Evolutionary conservation across 2,329 filamentous ascomycete genomes (phyloP).

Genomic region (Ascochyta lentis): DNA sequence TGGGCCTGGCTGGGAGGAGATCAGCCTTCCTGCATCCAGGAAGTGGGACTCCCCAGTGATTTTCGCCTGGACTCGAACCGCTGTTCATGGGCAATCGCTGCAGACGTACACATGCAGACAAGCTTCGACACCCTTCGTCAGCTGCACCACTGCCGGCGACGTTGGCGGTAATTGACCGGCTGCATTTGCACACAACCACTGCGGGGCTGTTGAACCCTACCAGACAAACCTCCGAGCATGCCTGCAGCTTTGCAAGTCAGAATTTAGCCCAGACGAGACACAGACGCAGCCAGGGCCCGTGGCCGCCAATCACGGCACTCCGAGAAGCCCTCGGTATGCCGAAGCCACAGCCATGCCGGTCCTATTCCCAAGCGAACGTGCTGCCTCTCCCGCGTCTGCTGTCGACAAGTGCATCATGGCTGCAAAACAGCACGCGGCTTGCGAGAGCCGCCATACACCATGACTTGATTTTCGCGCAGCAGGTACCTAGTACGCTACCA

Average conservation of each 20-base stretch:
- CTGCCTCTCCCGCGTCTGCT: slow-evolving; percentile 4
- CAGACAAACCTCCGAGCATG: slow-evolving; percentile 10
- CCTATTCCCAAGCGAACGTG: background rate
- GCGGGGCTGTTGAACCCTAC: slow-evolving; percentile 10
- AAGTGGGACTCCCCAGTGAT: slow-evolving; percentile 14
- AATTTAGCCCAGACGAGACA: slow-evolving; percentile 2
- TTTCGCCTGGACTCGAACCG: slow-evolving; percentile 12
- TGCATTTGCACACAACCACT: slow-evolving; percentile 6
- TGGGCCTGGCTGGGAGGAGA: slow-evolving; percentile 13
- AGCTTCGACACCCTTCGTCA: slow-evolving; percentile 3
- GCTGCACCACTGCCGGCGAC: slow-evolving; percentile 6
- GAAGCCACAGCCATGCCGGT: slow-evolving; percentile 6
- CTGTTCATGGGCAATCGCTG: slow-evolving; percentile 15
- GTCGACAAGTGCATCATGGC: background rate
- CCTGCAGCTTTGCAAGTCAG: slow-evolving; percentile 13
- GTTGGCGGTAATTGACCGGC: background rate
- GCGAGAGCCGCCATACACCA: slow-evolving; percentile 6
- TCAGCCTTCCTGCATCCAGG: slow-evolving; percentile 17
- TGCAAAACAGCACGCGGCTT: slow-evolving; percentile 4
- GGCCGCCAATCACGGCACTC: slow-evolving; percentile 17
- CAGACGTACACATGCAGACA: slow-evolving; percentile 6
- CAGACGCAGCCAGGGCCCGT: slow-evolving; percentile 3
- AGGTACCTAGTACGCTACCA: slow-evolving; percentile 4
- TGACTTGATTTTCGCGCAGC: slow-evolving; percentile 6
- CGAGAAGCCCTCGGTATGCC: slow-evolving; percentile 15